Evolutionary conservation across 2,329 filamentous ascomycete species (phyloP), one percentile per base, ranked within the genome.

Genomic region (Aspergillus ochraceoroseus): DNA sequence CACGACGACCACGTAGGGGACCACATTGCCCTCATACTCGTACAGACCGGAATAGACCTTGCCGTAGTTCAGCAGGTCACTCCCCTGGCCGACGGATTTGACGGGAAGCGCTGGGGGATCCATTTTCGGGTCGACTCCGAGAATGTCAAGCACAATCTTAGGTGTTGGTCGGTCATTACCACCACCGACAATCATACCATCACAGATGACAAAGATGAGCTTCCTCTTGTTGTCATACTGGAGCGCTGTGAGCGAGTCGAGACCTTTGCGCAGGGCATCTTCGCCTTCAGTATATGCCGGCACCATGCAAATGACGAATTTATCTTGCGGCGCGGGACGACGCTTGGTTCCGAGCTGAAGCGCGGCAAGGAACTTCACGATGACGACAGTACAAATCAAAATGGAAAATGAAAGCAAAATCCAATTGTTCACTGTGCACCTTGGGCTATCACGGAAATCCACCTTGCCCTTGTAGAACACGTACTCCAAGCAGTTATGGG

Each of bases 191-290:
- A 96, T 94, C 74, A 95, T 87, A 68, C 44, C 44, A 12, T 47
- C 44, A 23, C 44, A 47, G 9, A 47, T 41, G 14, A 47, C 44
- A 28, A 47, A 47, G 26, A 47, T 47, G 15, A 98, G 79, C 70
- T 98, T 98, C 49, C 92, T 78, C 73, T 98, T 98, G 69, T 98
- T 95, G 68, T 98, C 92, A 56, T 98, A 98, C 53, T 94, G 84
- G 11, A 98, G 76, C 8, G 89, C 87, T 11, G 92, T 95, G 44
- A 96, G 75, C 1, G 92, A 96, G 62, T 98, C 92, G 2, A 98
- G 75, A 37, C 88, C 90, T 61, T 95, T 94, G 40, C 92, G 77
- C 6, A 98, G 72, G 3, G 89, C 90, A 56, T 98, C 92, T 72
- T 98, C 92, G 55, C 88, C 92, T 71, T 98, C 92, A 0, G 92